A percentile compares a stretch with the other conserved stretches of the same genome.
Conservation (phyloP, 140 eudicot genomes). For the Cichorium intybus region DNA sequence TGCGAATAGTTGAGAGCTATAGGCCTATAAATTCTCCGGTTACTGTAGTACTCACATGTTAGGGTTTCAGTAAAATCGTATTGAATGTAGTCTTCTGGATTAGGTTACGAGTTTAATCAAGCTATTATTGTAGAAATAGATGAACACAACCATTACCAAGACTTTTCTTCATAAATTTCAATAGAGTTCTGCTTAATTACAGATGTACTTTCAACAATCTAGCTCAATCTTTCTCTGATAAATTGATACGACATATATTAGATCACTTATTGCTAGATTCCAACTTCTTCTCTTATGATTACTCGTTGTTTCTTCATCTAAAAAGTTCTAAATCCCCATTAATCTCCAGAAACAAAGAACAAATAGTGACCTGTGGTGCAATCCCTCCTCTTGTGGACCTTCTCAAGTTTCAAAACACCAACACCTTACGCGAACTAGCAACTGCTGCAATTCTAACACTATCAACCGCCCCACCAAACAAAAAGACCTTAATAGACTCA, state of each 20-base stretch:
- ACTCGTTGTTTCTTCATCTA: conserved; percentile 6
- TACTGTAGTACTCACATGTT: not conserved
- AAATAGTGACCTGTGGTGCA: conserved; percentile 69
- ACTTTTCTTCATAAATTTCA: not conserved
- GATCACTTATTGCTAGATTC: not conserved
- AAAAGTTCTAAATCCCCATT: conserved; percentile 9
- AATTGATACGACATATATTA: too few relatives aligned
- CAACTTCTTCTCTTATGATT: not conserved
- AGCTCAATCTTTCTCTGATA: not conserved
- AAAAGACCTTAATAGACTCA: conserved; percentile 54
- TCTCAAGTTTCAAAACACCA: conserved; percentile 48
- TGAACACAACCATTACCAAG: not conserved
- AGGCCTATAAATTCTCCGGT: not conserved
- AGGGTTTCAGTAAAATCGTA: not conserved
- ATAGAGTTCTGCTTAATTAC: not conserved
- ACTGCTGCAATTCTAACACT: conserved; percentile 74
- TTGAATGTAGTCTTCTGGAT: conserved; percentile 1
- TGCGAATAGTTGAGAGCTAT: not conserved
- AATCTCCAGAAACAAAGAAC: conserved; percentile 63
- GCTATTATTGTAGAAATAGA: conserved; percentile 13
- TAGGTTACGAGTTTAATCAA: conserved; percentile 1
- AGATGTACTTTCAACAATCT: not conserved
- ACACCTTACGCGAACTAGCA: conserved; percentile 54
- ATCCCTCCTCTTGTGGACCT: conserved; percentile 79
- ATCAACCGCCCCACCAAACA: conserved; percentile 66